Conservation (phyloP, 1,284 basidiomycete species). For the Ceratobasidium papillatum region DNA sequence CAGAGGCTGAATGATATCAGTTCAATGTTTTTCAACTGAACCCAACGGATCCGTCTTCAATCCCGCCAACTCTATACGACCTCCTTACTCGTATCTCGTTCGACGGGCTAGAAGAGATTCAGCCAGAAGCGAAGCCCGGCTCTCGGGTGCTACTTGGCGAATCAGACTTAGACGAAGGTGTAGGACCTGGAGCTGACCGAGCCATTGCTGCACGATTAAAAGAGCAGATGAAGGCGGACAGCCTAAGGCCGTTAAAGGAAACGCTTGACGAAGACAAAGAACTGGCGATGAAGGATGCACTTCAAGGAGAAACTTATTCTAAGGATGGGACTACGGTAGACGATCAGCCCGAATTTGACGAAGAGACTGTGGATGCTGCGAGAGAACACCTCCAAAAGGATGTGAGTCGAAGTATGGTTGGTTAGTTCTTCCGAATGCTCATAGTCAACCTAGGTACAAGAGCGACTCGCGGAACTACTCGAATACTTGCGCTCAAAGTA, state of each 20-base stretch:
- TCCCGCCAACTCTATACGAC: constrained; percentile 71
- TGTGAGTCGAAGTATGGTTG: constrained; percentile 55
- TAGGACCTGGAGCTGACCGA: constrained; percentile 11
- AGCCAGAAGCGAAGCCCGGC: neutral
- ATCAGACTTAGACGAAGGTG: constrained; percentile 36
- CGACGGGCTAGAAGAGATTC: neutral
- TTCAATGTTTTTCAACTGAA: constrained; percentile 83
- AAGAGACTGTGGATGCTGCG: constrained; percentile 70
- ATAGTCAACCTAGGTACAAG: constrained; percentile 62
- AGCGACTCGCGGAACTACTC: constrained; percentile 72
- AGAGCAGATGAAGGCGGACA: constrained; percentile 43
- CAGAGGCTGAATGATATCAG: constrained; percentile 53
- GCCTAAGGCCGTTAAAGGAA: constrained; percentile 36
- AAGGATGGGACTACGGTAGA: constrained; percentile 42
- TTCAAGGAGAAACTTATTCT: neutral
- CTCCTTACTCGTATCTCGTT: constrained; percentile 24
- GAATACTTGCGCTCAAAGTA: constrained; percentile 75
- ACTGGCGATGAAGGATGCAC: constrained; percentile 27
- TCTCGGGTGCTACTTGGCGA: constrained; percentile 5
- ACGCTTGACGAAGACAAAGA: constrained; percentile 22
- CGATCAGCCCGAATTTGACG: constrained; percentile 54
- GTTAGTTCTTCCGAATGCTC: neutral
- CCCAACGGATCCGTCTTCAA: constrained; percentile 66
- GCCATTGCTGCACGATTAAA: constrained; percentile 27
- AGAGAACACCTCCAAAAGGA: constrained; percentile 71